phyloP scores from a whole-genome alignment of 1,139 yeast genomes.

The Meyerozyma athensensis region DNA sequence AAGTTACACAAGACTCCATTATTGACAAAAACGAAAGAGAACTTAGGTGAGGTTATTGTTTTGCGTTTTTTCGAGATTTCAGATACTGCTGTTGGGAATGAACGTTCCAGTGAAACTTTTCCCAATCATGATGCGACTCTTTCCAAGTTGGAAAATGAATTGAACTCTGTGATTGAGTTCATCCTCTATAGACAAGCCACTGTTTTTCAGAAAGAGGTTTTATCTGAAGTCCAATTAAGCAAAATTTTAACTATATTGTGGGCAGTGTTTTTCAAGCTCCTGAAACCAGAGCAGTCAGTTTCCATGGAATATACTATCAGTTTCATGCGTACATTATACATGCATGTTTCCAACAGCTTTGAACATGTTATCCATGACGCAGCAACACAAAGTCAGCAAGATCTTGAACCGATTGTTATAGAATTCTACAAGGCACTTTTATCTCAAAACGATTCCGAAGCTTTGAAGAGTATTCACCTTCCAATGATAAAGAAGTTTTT shows the following conservation, averaged over 20 bases:
- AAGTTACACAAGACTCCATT: conserved; percentile 8
- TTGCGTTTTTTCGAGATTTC: conserved; percentile 22
- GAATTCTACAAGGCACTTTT: conserved; percentile 31
- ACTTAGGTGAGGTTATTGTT: conserved; percentile 27
- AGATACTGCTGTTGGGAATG: conserved; percentile 9
- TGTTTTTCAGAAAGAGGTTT: conserved; percentile 29
- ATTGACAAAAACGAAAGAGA: conserved; percentile 17
- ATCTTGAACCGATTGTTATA: conserved; percentile 11
- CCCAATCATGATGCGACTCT: conserved; percentile 10
- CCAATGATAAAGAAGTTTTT: conserved; percentile 29
- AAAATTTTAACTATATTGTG: conserved; percentile 28
- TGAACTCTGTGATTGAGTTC: conserved; percentile 23
- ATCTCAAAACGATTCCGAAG: conserved; percentile 37
- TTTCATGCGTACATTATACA: conserved; percentile 31
- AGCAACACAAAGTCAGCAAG: not conserved
- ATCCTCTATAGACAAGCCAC: conserved; percentile 43
- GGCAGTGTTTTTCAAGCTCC: conserved; percentile 25
- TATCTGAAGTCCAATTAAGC: conserved; percentile 27
- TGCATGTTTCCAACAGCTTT: conserved; percentile 29
- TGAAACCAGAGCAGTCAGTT: conserved; percentile 14
- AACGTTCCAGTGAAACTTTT: conserved; percentile 1
- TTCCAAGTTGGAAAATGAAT: conserved; percentile 9
- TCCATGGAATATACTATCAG: conserved; percentile 27
- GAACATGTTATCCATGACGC: conserved; percentile 11
- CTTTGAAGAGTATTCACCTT: conserved; percentile 24